Evolutionary conservation across 148 eudicot genomes (phyloP).

Genomic region (Drosera capensis): DNA sequence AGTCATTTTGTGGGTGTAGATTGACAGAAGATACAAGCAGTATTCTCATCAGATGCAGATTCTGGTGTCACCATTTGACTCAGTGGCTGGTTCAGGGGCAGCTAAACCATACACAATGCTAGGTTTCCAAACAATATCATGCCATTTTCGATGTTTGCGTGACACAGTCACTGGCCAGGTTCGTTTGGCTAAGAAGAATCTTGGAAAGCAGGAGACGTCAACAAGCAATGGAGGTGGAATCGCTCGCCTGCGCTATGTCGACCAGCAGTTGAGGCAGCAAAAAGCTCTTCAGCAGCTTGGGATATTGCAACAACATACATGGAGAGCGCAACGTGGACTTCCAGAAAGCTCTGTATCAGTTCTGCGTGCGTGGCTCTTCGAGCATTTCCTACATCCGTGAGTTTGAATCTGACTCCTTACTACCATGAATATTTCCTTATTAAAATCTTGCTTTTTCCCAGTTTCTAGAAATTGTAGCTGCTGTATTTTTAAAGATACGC

Average conservation of each 20-base stretch:
- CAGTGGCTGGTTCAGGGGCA: conserved; percentile 58
- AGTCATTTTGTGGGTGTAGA: conserved; percentile 1
- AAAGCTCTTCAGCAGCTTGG: conserved; percentile 68
- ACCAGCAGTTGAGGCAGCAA: conserved; percentile 68
- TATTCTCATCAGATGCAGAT: conserved; percentile 82
- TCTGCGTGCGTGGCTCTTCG: conserved; percentile 93
- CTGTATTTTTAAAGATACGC: not conserved
- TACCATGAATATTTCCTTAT: no score
- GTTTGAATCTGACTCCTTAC: no score
- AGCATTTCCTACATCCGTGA: conserved; percentile 90
- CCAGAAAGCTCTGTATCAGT: conserved; percentile 91
- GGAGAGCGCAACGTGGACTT: conserved; percentile 90
- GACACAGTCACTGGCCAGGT: conserved; percentile 52
- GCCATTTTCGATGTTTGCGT: conserved; percentile 66
- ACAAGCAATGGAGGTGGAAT: conserved; percentile 47
- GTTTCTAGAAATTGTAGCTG: not conserved
- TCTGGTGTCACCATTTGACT: conserved; percentile 58
- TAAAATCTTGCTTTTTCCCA: not conserved
- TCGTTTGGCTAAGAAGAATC: conserved; percentile 32
- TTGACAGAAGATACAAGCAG: conserved; percentile 46
- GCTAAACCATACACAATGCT: conserved; percentile 70
- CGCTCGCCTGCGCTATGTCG: conserved; percentile 19
- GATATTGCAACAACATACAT: conserved; percentile 72
- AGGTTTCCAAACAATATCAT: conserved; percentile 63
- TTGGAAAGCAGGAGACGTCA: conserved; percentile 47